These are phyloP conservation scores for Oenanthe sinensis DNA, from an alignment of 129 eudicot species.

Conservation along the genomic window DNA sequence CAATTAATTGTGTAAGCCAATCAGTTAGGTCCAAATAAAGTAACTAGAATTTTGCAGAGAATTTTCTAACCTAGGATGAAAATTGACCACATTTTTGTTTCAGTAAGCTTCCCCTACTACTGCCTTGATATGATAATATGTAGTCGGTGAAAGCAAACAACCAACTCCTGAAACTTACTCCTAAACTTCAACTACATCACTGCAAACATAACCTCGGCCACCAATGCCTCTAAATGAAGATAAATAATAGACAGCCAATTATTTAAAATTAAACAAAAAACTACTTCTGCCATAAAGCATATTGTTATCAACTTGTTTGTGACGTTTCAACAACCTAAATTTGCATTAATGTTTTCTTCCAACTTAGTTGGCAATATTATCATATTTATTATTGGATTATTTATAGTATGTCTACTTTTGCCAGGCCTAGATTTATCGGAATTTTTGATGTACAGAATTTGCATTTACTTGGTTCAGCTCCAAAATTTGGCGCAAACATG, in stretches of 20 bases:
- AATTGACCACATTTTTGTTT: background rate
- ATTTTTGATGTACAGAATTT: background rate
- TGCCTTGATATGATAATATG: background rate
- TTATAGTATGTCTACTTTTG: background rate
- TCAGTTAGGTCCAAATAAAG: background rate
- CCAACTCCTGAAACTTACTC: background rate
- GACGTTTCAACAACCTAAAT: background rate
- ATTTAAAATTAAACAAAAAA: background rate
- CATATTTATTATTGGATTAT: background rate
- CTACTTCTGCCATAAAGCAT: background rate
- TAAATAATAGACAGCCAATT: background rate
- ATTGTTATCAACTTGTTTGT: background rate
- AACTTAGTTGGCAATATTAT: background rate
- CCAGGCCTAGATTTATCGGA: background rate
- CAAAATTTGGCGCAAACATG: background rate
- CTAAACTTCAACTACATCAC: no score
- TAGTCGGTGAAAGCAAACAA: background rate
- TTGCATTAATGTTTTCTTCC: background rate
- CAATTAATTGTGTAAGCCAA: background rate
- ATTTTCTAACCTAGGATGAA: background rate
- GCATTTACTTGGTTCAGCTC: background rate
- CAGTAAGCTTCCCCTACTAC: background rate
- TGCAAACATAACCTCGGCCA: background rate
- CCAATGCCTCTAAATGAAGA: background rate
- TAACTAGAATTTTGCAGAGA: background rate